These are phyloP conservation scores for Alternaria gansuensis DNA, from an alignment of 2,329 filamentous ascomycete genomes.

Conservation along the genomic window DNA sequence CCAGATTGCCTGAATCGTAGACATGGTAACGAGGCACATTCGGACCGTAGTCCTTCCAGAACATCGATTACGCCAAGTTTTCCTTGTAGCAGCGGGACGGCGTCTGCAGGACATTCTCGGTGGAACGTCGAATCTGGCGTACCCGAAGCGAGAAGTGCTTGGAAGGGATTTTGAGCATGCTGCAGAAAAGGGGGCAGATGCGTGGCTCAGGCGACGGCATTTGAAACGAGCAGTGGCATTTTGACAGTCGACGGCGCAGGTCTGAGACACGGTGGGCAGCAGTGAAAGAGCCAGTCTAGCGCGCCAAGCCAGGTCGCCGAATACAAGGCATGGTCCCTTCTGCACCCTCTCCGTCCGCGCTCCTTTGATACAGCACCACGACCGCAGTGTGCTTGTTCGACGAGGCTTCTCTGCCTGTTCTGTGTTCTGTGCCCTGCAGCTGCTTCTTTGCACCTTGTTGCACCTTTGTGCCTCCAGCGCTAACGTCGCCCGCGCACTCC, in stretches of 20 bases:
- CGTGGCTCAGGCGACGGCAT: conserved; percentile 28
- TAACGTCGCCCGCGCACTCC: conserved; percentile 25
- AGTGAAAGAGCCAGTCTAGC: conserved; percentile 28
- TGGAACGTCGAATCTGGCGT: conserved; percentile 14
- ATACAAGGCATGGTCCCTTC: conserved; percentile 28
- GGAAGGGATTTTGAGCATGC: background rate
- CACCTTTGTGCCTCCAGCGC: conserved; percentile 19
- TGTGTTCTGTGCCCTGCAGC: conserved; percentile 42
- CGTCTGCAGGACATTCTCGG: conserved; percentile 6
- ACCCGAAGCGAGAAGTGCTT: background rate
- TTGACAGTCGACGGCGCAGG: conserved; percentile 13
- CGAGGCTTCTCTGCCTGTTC: conserved; percentile 41
- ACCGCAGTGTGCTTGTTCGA: conserved; percentile 37
- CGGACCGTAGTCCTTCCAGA: conserved; percentile 20
- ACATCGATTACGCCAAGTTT: conserved; percentile 14
- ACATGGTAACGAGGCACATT: conserved; percentile 11
- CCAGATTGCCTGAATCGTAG: background rate
- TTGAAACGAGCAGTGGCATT: conserved; percentile 18
- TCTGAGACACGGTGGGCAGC: conserved; percentile 22
- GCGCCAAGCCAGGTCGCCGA: conserved; percentile 27
- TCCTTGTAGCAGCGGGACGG: conserved; percentile 8
- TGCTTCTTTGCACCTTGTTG: conserved; percentile 29
- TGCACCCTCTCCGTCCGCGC: conserved; percentile 31
- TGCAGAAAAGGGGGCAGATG: conserved; percentile 41
- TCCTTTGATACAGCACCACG: conserved; percentile 32